Conservation (phyloP, 2,329 filamentous ascomycete genomes). For the Sporothrix globosa region DNA sequence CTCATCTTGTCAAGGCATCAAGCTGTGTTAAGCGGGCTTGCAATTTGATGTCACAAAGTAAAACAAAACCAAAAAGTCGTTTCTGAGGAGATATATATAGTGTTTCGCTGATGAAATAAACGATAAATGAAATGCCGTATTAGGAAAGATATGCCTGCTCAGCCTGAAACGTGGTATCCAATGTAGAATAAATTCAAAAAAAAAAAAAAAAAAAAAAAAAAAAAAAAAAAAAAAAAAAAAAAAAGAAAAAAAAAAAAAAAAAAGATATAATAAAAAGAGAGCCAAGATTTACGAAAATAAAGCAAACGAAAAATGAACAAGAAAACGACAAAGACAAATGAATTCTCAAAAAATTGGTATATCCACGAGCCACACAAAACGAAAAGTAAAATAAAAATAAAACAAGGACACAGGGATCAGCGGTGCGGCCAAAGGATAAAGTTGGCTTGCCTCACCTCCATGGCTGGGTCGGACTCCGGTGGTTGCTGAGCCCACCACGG, state of each 20-base stretch:
- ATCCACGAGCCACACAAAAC: background rate
- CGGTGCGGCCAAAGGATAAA: too few species aligned
- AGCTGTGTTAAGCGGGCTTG: background rate
- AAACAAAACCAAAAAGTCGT: too few species aligned
- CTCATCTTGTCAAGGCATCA: too few species aligned
- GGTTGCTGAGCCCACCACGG: conserved; percentile 33
- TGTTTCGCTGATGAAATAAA: background rate
- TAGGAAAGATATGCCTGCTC: too few species aligned
- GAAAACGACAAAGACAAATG: background rate
- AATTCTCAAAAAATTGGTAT: background rate
- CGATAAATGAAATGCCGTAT: background rate
- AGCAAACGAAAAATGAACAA: background rate
- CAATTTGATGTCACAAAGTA: background rate
- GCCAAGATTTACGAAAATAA: too few species aligned
- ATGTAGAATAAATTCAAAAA: background rate
- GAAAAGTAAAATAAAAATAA: background rate
- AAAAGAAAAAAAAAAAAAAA: background rate
- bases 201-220: background rate
- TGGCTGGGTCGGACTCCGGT: conserved; percentile 32
- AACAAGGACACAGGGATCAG: background rate
- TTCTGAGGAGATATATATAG: background rate
- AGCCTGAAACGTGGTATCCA: too few species aligned
- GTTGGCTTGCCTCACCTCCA: background rate
- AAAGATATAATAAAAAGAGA: background rate
- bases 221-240: background rate